These are phyloP conservation scores for Leccinum rimulosum DNA, from an alignment of 768 basidiomycete genomes.

Conservation along the genomic window DNA sequence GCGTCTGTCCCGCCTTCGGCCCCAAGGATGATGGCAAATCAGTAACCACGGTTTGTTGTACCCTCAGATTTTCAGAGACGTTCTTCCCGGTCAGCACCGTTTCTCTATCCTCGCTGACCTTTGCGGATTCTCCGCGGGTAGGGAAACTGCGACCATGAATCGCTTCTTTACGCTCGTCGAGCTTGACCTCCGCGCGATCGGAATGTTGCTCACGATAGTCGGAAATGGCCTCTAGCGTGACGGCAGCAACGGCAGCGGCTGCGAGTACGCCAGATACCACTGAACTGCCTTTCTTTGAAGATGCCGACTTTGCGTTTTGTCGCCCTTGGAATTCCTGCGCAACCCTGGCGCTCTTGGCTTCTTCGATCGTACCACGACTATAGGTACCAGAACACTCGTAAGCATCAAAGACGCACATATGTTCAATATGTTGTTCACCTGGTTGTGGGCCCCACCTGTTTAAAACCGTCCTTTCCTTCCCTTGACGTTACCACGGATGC, in stretches of 20 bases:
- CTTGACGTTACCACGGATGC: neutral
- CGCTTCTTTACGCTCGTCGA: neutral
- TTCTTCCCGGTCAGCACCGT: neutral
- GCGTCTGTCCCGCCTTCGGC: neutral
- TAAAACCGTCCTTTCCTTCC: neutral
- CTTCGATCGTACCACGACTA: neutral
- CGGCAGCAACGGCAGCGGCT: conserved; percentile 10
- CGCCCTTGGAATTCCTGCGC: neutral
- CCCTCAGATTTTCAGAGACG: neutral
- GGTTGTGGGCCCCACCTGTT: neutral
- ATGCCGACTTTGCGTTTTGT: neutral
- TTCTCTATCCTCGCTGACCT: neutral
- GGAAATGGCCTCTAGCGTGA: conserved; percentile 9
- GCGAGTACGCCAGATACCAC: conserved; percentile 12
- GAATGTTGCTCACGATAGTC: conserved; percentile 6
- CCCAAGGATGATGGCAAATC: neutral
- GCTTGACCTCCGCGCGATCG: neutral
- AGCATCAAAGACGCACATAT: neutral
- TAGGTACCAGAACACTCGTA: neutral
- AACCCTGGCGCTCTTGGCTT: neutral
- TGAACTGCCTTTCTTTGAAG: conserved; percentile 9
- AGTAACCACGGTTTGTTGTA: neutral
- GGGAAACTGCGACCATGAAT: neutral
- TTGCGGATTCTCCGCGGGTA: neutral
- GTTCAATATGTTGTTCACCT: neutral